phyloP scores from a whole-genome alignment of 129 eudicot species.

The Helianthus annuus region HanXRQr2.0-SUNRISE NC_035447.2:66149181-66149680 shows the following conservation, averaged over 20 bases:
- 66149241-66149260: slow-evolving; percentile 3
- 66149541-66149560: no score
- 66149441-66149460: no score
- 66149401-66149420: neutral
- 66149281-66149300: neutral
- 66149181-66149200: neutral
- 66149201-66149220: slow-evolving; percentile 1
- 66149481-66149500: neutral
- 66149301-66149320: slow-evolving; percentile 4
- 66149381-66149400: neutral
- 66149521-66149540: no score
- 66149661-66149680: no score
- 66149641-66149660: no score
- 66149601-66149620: no score
- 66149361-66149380: slow-evolving; percentile 6
- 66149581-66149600: no score
- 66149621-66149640: no score
- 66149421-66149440: no score
- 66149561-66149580: no score
- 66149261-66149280: neutral
- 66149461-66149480: no score
- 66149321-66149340: slow-evolving; percentile 9
- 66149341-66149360: slow-evolving; percentile 3
- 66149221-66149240: slow-evolving; percentile 1
- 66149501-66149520: neutral